Percentiles rank a stretch among this genome's conserved stretches.
Evolutionary conservation across 352 stramenopile genomes (phyloP).

Genomic region (Pythium monospermum): DNA sequence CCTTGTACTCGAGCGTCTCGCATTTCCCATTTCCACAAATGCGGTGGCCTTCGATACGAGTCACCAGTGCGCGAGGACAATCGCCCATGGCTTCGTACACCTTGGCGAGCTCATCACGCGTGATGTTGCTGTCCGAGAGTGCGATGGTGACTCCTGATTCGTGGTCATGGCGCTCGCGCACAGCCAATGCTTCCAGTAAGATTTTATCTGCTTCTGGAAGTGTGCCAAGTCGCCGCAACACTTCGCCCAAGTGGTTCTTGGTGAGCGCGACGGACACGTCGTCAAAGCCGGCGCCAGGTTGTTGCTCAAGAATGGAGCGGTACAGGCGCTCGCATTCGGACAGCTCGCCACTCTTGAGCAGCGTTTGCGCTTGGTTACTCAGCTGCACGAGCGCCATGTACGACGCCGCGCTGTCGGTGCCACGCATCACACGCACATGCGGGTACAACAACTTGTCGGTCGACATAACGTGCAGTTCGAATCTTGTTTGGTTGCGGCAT

Average conservation of each 20-base stretch:
- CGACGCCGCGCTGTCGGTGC: slow-evolving; percentile 25
- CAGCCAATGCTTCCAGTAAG: slow-evolving; percentile 34
- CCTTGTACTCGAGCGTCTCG: slow-evolving; percentile 43
- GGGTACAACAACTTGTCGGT: slow-evolving; percentile 20
- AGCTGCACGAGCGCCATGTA: slow-evolving; percentile 46
- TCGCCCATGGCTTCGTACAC: slow-evolving; percentile 62
- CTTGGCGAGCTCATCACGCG: slow-evolving; percentile 67
- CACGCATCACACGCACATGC: slow-evolving; percentile 28
- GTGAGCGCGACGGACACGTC: slow-evolving; percentile 49
- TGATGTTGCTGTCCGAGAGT: slow-evolving; percentile 56
- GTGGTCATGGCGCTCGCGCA: slow-evolving; percentile 37
- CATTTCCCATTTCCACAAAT: slow-evolving; percentile 52
- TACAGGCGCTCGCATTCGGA: slow-evolving; percentile 37
- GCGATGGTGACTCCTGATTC: slow-evolving; percentile 28
- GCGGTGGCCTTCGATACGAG: slow-evolving; percentile 36
- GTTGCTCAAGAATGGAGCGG: slow-evolving; percentile 35
- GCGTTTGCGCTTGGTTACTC: slow-evolving; percentile 37
- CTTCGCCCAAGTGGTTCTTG: slow-evolving; percentile 47
- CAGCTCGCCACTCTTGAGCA: slow-evolving; percentile 37
- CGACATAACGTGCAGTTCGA: slow-evolving; percentile 10
- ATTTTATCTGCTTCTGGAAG: slow-evolving; percentile 46
- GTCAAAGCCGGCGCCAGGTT: slow-evolving; percentile 53
- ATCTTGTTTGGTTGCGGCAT: too few species aligned
- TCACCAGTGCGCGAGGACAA: slow-evolving; percentile 33
- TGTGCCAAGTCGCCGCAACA: slow-evolving; percentile 40